phyloP scores from a whole-genome alignment of 495 filamentous ascomycete species.

The Penicillium malachiteum region DNA sequence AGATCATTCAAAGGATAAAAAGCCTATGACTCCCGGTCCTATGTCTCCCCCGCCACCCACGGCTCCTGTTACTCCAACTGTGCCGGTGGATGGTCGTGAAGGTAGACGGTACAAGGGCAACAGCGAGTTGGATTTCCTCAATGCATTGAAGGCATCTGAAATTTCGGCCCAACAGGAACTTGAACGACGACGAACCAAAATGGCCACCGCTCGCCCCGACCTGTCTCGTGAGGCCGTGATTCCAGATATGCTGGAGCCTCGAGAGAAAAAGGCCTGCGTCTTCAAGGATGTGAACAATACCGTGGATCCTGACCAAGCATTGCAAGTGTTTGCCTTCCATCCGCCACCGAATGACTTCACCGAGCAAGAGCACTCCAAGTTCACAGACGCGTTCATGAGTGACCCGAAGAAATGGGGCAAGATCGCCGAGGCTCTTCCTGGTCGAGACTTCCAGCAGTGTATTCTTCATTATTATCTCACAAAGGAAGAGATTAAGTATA shows the following conservation, averaged over 20 bases:
- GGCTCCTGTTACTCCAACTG: conserved; percentile 38
- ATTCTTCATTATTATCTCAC: conserved; percentile 96
- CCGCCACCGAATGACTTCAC: conserved; percentile 83
- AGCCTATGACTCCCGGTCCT: conserved; percentile 49
- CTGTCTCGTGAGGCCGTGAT: conserved; percentile 81
- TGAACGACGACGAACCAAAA: conserved; percentile 63
- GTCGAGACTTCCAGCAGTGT: conserved; percentile 77
- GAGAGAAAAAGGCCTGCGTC: conserved; percentile 41
- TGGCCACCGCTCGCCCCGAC: conserved; percentile 70
- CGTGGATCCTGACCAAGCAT: conserved; percentile 62
- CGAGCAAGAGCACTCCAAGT: conserved; percentile 70
- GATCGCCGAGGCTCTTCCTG: conserved; percentile 71
- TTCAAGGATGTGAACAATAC: conserved; percentile 76
- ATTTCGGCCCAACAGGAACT: conserved; percentile 72
- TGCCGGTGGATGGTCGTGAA: conserved; percentile 52
- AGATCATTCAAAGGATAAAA: conserved; percentile 61
- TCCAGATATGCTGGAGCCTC: conserved; percentile 68
- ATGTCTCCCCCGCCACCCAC: conserved; percentile 45
- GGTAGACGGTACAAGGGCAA: conserved; percentile 62
- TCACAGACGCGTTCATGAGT: conserved; percentile 76
- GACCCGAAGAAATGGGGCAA: conserved; percentile 90
- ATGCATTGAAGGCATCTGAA: conserved; percentile 72
- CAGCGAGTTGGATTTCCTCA: conserved; percentile 75
- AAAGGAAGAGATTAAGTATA: conserved; percentile 83
- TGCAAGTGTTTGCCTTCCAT: conserved; percentile 68